These are phyloP conservation scores for Nakaseomyces nivariensis DNA, from an alignment of 1,139 yeast species.

Conservation along the genomic window DNA sequence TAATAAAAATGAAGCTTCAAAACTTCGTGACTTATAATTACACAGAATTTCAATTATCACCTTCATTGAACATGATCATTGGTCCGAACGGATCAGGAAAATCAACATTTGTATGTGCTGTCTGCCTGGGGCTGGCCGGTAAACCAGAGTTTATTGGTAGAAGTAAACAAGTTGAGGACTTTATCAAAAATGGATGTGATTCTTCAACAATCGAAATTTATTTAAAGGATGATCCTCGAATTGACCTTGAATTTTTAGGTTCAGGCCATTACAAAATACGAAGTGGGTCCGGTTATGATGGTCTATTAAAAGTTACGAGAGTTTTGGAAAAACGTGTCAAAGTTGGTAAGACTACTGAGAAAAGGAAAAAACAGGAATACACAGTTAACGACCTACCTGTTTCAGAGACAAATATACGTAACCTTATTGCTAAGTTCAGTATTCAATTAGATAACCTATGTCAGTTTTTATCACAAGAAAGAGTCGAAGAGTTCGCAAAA, in stretches of 20 bases:
- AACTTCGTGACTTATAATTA: constrained; percentile 78
- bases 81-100: constrained; percentile 99
- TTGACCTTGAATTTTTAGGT: constrained; percentile 23
- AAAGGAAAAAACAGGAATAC: constrained; percentile 45
- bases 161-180: constrained; percentile 53
- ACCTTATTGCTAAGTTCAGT: constrained; percentile 42
- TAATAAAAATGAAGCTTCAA: constrained; percentile 51
- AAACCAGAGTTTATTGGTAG: constrained; percentile 72
- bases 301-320: constrained; percentile 34
- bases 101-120: constrained; percentile 86
- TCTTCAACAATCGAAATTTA: constrained; percentile 53
- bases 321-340: constrained; percentile 9
- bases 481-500: constrained; percentile 88
- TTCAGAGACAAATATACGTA: constrained; percentile 40
- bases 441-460: constrained; percentile 88
- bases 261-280: neutral
- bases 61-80: constrained; percentile 80
- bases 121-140: constrained; percentile 85
- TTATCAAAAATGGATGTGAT: constrained; percentile 65
- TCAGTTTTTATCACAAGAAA: constrained; percentile 90
- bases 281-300: neutral
- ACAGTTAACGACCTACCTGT: constrained; percentile 38
- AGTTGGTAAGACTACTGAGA: neutral
- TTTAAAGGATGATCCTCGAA: constrained; percentile 38
- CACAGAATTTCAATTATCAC: constrained; percentile 73